Evolutionary conservation across 1,284 basidiomycete genomes (phyloP).

Genomic region (Apiotrichum gamsii): DNA sequence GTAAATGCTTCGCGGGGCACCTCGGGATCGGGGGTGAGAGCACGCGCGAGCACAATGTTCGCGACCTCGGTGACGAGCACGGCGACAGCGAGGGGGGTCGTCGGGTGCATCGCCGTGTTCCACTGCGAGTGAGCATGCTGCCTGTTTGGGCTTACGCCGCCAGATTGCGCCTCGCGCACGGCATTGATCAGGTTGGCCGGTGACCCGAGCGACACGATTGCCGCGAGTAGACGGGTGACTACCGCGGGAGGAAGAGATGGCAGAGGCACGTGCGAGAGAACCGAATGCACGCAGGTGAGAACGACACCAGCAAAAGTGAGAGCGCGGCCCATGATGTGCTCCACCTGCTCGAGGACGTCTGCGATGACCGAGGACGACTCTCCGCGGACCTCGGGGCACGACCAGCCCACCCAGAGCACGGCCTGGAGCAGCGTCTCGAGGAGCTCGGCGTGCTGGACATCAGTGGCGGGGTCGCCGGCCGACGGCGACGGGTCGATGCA

Average conservation of each 20-base stretch:
- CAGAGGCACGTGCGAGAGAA: constrained; percentile 26
- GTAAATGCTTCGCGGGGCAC: constrained; percentile 22
- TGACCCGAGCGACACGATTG: constrained; percentile 21
- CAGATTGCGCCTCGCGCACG: constrained; percentile 13
- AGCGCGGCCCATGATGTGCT: constrained; percentile 12
- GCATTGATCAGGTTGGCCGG: constrained; percentile 33
- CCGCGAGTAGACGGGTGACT: constrained; percentile 15
- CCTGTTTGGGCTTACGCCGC: neutral
- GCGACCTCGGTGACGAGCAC: constrained; percentile 32
- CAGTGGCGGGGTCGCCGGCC: constrained; percentile 12
- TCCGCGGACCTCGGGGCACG: constrained; percentile 4
- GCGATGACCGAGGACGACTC: constrained; percentile 23
- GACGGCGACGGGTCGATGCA: constrained; percentile 2
- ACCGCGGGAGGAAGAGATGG: constrained; percentile 19
- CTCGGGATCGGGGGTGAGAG: constrained; percentile 21
- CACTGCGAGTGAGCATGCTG: constrained; percentile 12
- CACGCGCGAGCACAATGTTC: constrained; percentile 32
- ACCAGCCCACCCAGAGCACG: constrained; percentile 36
- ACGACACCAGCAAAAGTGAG: constrained; percentile 31
- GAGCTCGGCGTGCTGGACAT: constrained; percentile 26
- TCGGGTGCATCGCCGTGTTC: constrained; percentile 31
- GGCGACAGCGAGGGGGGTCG: constrained; percentile 28
- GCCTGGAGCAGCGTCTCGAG: constrained; percentile 33
- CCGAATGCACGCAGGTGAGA: constrained; percentile 26
- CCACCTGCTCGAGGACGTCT: constrained; percentile 22